Evolutionary conservation across 768 basidiomycete species (phyloP).

Genomic region (Mycena alexandri): DNA sequence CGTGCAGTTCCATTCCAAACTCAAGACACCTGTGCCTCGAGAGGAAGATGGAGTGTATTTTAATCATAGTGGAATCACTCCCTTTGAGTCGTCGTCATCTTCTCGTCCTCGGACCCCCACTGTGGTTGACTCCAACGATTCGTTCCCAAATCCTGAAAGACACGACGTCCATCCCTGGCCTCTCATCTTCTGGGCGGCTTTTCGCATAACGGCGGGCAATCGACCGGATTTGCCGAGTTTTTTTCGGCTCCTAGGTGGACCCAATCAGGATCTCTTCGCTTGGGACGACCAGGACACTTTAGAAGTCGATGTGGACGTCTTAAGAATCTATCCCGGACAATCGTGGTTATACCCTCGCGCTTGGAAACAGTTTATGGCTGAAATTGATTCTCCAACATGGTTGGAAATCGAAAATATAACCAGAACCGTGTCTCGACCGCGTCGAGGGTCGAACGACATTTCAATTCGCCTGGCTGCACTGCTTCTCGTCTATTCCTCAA

Average conservation of each 20-base stretch:
- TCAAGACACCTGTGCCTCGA: too few relatives aligned
- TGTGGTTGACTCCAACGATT: too few relatives aligned
- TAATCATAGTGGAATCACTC: too few relatives aligned
- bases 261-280: slow-evolving; percentile 9
- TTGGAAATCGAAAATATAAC: too few relatives aligned
- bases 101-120: too few relatives aligned
- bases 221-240: not conserved
- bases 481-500: not conserved
- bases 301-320: not conserved
- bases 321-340: not conserved
- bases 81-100: too few relatives aligned
- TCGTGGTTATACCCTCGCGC: not conserved
- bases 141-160: too few relatives aligned
- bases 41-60: too few relatives aligned
- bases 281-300: slow-evolving; percentile 1
- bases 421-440: not conserved
- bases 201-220: not conserved
- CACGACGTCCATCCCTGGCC: slow-evolving; percentile 6
- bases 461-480: slow-evolving; percentile 2
- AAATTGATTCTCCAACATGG: too few relatives aligned
- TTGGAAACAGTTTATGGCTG: not conserved
- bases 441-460: not conserved
- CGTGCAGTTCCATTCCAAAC: too few relatives aligned
- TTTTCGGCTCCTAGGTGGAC: not conserved
- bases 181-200: slow-evolving; percentile 10